phyloP scores from a whole-genome alignment of 139 green algal species.

The Micromonas commoda region DNA sequence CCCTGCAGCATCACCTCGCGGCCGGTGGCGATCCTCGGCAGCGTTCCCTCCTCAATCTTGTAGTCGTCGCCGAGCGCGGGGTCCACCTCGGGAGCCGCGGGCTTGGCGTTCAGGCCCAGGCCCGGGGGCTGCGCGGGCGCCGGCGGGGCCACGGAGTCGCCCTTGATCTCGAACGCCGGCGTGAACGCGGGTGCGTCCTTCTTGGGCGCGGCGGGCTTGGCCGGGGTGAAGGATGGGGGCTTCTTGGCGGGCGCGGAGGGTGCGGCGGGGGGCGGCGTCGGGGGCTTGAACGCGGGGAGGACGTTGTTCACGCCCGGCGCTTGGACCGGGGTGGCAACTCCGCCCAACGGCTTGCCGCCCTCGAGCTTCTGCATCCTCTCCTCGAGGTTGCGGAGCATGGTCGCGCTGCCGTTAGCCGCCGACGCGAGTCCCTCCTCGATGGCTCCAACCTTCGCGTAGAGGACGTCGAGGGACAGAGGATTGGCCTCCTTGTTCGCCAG shows the following conservation, averaged over 20 bases:
- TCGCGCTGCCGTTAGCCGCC: not conserved
- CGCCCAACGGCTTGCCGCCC: not conserved
- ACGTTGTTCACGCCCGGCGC: not conserved
- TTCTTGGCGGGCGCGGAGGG: too few relatives aligned
- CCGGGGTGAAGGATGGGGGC: not conserved
- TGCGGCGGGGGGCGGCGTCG: too few relatives aligned
- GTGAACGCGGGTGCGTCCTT: not conserved
- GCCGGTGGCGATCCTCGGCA: slow-evolving; percentile 9
- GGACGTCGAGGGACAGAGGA: not conserved
- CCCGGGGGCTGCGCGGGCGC: not conserved
- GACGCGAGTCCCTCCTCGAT: not conserved
- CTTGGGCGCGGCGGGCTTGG: not conserved
- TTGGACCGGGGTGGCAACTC: not conserved
- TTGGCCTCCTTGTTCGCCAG: not conserved
- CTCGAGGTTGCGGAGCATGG: not conserved
- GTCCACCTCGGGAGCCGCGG: not conserved
- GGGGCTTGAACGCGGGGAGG: not conserved
- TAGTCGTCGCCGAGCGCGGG: not conserved
- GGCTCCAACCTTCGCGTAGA: not conserved
- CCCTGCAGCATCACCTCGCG: slow-evolving; percentile 35
- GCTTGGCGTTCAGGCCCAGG: not conserved
- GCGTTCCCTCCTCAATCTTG: not conserved
- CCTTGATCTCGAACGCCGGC: not conserved
- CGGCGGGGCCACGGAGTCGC: not conserved
- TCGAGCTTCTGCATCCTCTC: not conserved